Evolutionary conservation across 1,284 basidiomycete species (phyloP), one percentile per base, ranked within the genome.

Genomic region (Rhodotorula sp.): DNA sequence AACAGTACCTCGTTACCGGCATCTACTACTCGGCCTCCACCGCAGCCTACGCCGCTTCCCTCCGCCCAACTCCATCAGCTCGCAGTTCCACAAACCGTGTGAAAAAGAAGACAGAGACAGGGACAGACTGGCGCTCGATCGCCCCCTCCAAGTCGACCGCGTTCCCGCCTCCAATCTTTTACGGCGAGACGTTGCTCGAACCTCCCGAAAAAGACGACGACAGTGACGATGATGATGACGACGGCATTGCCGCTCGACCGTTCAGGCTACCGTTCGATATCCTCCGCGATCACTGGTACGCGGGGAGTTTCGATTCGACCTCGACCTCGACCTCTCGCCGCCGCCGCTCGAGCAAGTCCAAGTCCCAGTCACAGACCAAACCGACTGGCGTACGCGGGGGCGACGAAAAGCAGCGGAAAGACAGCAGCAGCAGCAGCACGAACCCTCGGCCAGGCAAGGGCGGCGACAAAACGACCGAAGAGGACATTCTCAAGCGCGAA

Each of bases 261-360:
- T 83, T 83, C 60, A 65, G 74, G 2, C 75, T 83, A 7, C 81
- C 82, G 7, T 82, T 76, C 71, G 77, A 82, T 61, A 80, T 83
- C 55, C 64, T 79, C 45, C 77, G 79, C 68, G 82, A 82, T 67
- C 77, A 74, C 38, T 78, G 80, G 62, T 76, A 73, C 21, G 80
- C 34, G 34, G 34, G 34, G 34, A 7, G 34, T 34, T 34, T 3
- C 34, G 34, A 38, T 8, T 38, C 38, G 5, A 12, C 5, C 7
- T 7, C 38, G 38, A 38, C 6, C 38, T 38, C 38, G 34, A 34
- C 34, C 12, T 38, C 38, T 38, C 38, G 38, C 38, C 38, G 38
- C 38, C 38, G 8, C 38, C 38, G 38, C 38, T 34, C 34, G 34
- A 34, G 34, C 34, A 34, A 34, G 34, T 34, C 34, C 34, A 34